Percentiles rank a stretch among this genome's conserved stretches.
Evolutionary conservation across 495 filamentous ascomycete genomes (phyloP).

Genomic region (Lophium mytilinum): DNA sequence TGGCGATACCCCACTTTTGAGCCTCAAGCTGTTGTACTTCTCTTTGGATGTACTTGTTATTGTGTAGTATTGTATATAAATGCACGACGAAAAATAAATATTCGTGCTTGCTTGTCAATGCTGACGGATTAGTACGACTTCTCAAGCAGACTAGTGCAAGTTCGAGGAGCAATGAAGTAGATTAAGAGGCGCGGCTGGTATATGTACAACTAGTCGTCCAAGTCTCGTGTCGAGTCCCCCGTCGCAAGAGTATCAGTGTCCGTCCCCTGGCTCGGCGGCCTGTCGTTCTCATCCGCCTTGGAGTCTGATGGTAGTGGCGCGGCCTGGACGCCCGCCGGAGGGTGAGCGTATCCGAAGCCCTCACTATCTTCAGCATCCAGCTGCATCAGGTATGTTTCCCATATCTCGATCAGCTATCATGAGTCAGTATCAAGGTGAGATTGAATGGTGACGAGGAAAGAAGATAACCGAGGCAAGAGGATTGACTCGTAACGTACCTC

Average conservation of each 20-base stretch:
- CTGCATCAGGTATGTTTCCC: slow-evolving; percentile 96
- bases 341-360: slow-evolving; percentile 11
- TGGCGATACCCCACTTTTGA: no score
- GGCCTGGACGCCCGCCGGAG: slow-evolving; percentile 24
- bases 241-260: neutral
- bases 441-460: neutral
- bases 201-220: no score
- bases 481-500: slow-evolving; percentile 55
- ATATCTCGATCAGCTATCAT: slow-evolving; percentile 87
- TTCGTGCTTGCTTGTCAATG: no score
- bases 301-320: slow-evolving; percentile 4
- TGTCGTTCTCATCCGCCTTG: neutral
- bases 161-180: no score
- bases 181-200: no score
- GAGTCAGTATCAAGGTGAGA: neutral
- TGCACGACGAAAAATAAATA: no score
- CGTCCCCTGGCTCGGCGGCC: slow-evolving; percentile 4
- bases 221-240: no score
- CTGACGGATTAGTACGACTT: no score
- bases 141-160: no score
- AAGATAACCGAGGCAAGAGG: neutral
- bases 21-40: no score
- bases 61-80: no score
- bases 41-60: no score
- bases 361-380: slow-evolving; percentile 82